Evolutionary conservation across 495 filamentous ascomycete species (phyloP).

Genomic region (Penicillium egyptiacum): DNA sequence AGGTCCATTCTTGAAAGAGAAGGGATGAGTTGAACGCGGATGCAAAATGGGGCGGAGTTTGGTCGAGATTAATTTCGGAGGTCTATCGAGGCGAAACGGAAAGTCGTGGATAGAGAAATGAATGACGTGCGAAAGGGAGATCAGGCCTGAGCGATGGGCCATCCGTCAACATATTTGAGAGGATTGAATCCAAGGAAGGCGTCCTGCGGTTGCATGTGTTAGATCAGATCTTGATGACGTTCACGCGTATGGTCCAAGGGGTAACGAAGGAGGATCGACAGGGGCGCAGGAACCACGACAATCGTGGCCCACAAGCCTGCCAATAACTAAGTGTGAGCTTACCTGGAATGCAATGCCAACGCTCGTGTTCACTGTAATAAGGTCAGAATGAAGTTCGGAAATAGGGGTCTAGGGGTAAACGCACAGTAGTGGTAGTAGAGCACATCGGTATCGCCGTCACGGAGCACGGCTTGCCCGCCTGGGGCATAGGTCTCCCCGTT

Average conservation of each 20-base stretch:
- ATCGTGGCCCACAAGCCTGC: constrained; percentile 21
- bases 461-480: constrained; percentile 46
- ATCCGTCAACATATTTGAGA: constrained; percentile 44
- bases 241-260: constrained; percentile 2
- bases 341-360: constrained; percentile 43
- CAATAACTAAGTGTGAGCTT: constrained; percentile 16
- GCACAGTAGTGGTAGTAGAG: constrained; percentile 52
- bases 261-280: constrained; percentile 25
- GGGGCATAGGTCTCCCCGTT: constrained; percentile 50
- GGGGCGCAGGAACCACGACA: constrained; percentile 10
- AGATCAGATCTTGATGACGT: constrained; percentile 16
- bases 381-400: constrained; percentile 11
- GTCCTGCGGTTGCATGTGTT: constrained; percentile 29
- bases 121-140: constrained; percentile 4
- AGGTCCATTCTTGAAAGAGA: neutral
- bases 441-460: constrained; percentile 35
- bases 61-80: neutral
- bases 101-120: neutral
- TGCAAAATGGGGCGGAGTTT: neutral
- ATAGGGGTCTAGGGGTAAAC: constrained; percentile 10
- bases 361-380: constrained; percentile 40
- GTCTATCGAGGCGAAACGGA: neutral
- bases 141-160: constrained; percentile 39
- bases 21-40: neutral
- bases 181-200: constrained; percentile 46